Evolutionary conservation across 2,329 filamentous ascomycete genomes (phyloP).

Genomic region (Juglanconis sp.): DNA sequence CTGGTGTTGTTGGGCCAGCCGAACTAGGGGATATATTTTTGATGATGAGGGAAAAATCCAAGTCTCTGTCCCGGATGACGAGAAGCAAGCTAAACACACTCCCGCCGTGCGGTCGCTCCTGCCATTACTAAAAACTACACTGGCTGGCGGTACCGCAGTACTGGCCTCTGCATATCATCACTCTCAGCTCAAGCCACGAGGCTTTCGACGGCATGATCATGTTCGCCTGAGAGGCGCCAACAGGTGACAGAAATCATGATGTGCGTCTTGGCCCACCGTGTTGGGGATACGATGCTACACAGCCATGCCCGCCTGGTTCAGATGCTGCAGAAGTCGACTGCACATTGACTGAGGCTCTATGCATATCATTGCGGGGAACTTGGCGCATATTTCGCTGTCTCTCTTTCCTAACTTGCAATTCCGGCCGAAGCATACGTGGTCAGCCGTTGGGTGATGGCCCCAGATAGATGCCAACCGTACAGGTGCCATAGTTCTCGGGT

Average conservation of each 20-base stretch:
- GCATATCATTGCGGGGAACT: not conserved
- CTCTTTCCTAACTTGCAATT: not conserved
- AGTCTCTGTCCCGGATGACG: too few species aligned
- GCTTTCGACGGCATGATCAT: not conserved
- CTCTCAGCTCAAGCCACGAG: not conserved
- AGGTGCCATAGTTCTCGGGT: not conserved
- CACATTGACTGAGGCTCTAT: not conserved
- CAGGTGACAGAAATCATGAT: not conserved
- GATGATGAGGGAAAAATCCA: too few species aligned
- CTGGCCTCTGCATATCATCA: not conserved
- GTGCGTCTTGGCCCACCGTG: not conserved
- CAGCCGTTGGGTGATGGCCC: not conserved
- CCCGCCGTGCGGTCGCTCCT: too few species aligned
- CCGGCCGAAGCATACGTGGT: not conserved
- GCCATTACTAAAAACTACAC: too few species aligned
- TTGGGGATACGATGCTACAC: not conserved
- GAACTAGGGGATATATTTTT: too few species aligned
- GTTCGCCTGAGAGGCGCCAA: not conserved
- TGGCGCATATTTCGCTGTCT: not conserved
- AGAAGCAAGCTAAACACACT: too few species aligned
- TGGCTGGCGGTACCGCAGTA: not conserved
- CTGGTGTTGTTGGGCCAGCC: too few species aligned
- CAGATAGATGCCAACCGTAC: not conserved
- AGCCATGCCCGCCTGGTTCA: not conserved
- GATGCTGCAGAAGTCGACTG: not conserved